Conservation (phyloP, 176 grass and related monocot genomes). For the Alloteropsis semialata region DNA sequence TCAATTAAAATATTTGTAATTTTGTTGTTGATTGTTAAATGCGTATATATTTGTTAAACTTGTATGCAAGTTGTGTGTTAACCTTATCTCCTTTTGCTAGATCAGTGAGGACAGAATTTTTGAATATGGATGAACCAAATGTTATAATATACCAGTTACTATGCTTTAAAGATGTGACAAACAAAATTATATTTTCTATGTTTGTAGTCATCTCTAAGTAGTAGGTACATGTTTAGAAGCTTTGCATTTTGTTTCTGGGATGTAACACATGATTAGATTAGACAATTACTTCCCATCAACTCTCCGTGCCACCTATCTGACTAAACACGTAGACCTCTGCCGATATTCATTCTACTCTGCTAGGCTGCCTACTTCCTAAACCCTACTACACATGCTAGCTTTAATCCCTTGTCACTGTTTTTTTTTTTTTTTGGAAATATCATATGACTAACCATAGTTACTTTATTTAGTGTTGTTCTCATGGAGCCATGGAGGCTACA, state of each 20-base stretch:
- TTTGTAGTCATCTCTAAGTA: conserved; percentile 2
- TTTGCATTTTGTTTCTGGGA: conserved; percentile 9
- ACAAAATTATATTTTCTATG: not conserved
- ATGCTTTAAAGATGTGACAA: not conserved
- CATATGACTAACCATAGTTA: not conserved
- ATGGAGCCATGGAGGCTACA: not conserved
- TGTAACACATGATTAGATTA: conserved; percentile 12
- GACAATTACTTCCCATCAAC: conserved; percentile 26
- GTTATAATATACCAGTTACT: not conserved
- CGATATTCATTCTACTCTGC: conserved; percentile 20
- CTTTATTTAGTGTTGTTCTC: not conserved
- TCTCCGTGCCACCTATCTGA: conserved; percentile 2
- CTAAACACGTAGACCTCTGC: conserved; percentile 14
- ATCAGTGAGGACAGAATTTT: not conserved
- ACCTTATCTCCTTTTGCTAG: not conserved
- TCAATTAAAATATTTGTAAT: conserved; percentile 3
- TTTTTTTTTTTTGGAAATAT: conserved; percentile 2
- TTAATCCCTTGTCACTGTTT: not conserved
- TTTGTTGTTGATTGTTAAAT: conserved; percentile 5
- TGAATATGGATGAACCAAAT: conserved; percentile 11
- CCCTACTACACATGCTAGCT: not conserved
- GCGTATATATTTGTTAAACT: conserved; percentile 2
- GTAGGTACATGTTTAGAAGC: not conserved
- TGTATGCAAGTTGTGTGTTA: conserved; percentile 21
- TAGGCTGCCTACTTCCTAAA: conserved; percentile 17